Percentiles rank a stretch among this genome's conserved stretches.
phyloP scores from a whole-genome alignment of 371 early-diverging fungal species.

The Globomyces sp. region DNA sequence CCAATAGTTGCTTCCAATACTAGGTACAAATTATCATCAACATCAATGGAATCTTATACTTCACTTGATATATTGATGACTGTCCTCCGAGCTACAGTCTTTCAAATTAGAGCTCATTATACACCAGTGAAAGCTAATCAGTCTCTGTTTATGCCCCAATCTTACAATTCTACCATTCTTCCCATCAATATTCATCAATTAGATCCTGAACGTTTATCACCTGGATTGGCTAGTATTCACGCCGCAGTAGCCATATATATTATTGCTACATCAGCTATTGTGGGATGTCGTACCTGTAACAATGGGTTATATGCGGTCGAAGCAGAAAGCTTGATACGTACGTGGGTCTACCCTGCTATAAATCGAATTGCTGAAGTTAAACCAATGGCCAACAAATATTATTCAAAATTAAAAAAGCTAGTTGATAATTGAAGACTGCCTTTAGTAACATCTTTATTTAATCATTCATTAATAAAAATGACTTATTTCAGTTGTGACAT shows the following conservation, averaged over 20 bases:
- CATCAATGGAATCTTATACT: neutral
- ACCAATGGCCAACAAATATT: conserved; percentile 7
- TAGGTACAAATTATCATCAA: neutral
- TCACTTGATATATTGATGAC: conserved; percentile 8
- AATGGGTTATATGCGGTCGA: conserved; percentile 1
- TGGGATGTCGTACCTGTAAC: neutral
- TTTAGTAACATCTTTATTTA: neutral
- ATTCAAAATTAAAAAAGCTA: neutral
- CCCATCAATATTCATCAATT: no score
- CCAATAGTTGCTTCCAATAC: conserved; percentile 2
- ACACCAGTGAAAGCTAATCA: conserved; percentile 4
- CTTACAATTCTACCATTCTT: neutral
- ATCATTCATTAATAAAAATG: neutral
- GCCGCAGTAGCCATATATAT: conserved; percentile 8
- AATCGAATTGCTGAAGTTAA: conserved; percentile 8
- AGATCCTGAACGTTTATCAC: neutral
- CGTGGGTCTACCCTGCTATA: conserved; percentile 12
- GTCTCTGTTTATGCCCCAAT: neutral
- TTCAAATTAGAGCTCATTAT: neutral
- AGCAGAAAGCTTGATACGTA: conserved; percentile 6
- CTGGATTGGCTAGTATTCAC: conserved; percentile 11
- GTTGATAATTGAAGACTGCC: neutral
- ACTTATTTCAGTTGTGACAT: conserved; percentile 1
- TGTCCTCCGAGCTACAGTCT: neutral
- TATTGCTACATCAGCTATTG: neutral